Conservation (phyloP, 2,329 filamentous ascomycete species). For the Penicillium sp. region DNA sequence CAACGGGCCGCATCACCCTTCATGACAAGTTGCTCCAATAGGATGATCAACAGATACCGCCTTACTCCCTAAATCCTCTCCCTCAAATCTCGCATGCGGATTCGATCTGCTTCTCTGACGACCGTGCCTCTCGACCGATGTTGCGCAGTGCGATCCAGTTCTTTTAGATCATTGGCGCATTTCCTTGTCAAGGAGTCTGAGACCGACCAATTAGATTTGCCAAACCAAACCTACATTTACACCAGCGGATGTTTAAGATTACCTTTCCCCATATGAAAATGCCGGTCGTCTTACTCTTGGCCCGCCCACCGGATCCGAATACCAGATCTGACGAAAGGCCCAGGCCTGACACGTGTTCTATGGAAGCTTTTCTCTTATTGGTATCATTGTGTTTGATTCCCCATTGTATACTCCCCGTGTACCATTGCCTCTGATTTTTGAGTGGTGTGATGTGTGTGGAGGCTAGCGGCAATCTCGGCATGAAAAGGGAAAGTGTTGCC, state of each 20-base stretch:
- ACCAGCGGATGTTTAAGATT: neutral
- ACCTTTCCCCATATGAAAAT: too few species aligned
- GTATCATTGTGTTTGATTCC: neutral
- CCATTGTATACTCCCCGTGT: constrained; percentile 16
- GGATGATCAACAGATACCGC: neutral
- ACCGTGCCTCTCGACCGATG: constrained; percentile 1
- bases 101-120: neutral
- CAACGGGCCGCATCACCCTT: constrained; percentile 4
- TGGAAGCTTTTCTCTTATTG: neutral
- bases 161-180: neutral
- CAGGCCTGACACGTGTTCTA: neutral
- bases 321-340: constrained; percentile 2
- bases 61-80: neutral
- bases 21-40: neutral
- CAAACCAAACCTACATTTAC: neutral
- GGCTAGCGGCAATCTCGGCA: neutral
- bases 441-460: constrained; percentile 6
- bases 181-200: neutral
- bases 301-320: neutral
- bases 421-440: constrained; percentile 8
- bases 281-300: neutral
- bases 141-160: constrained; percentile 5
- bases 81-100: constrained; percentile 4
- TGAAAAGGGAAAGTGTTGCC: neutral
- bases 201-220: neutral